Evolutionary conservation across 2,329 filamentous ascomycete genomes (phyloP).

Genomic region (Ophiosphaerella narmari): DNA sequence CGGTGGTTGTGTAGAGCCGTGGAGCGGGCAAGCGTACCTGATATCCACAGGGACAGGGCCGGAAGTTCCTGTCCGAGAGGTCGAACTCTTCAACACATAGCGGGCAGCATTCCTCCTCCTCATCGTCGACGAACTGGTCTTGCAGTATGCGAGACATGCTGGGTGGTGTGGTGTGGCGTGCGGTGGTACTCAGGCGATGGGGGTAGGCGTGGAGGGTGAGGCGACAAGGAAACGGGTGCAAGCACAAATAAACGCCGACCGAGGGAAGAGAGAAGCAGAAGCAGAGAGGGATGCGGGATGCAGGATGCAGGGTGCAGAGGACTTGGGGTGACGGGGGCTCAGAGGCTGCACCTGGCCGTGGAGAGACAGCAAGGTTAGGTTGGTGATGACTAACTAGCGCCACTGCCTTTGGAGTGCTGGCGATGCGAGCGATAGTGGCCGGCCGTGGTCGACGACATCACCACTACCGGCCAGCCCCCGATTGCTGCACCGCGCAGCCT

Average conservation of each 20-base stretch:
- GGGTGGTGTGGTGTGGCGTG: conserved; percentile 11
- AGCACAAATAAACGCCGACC: conserved; percentile 39
- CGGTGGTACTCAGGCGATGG: conserved; percentile 31
- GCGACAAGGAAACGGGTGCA: conserved; percentile 22
- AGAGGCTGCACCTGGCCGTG: conserved; percentile 28
- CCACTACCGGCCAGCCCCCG: conserved; percentile 19
- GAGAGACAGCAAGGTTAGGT: conserved; percentile 10
- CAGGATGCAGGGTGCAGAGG: conserved; percentile 28
- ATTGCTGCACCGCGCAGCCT: conserved; percentile 33
- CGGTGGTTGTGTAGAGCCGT: conserved; percentile 3
- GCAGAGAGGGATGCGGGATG: conserved; percentile 5
- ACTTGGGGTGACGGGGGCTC: conserved; percentile 25
- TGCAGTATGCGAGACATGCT: conserved; percentile 56
- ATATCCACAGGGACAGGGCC: conserved; percentile 95
- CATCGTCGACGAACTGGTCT: conserved; percentile 60
- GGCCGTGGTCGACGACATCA: conserved; percentile 27
- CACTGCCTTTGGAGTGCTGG: neutral
- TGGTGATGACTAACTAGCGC: conserved; percentile 5
- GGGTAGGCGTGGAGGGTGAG: neutral
- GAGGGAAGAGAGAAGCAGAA: conserved; percentile 23
- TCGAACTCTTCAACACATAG: conserved; percentile 99
- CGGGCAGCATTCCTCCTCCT: conserved; percentile 69
- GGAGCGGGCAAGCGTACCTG: conserved; percentile 67
- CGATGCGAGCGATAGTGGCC: neutral
- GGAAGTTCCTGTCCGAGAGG: conserved; percentile 94